A percentile compares a stretch with the other conserved stretches of the same genome.
These are phyloP conservation scores for Podospora australis DNA, from an alignment of 495 filamentous ascomycete genomes.

Conservation along the genomic window DNA sequence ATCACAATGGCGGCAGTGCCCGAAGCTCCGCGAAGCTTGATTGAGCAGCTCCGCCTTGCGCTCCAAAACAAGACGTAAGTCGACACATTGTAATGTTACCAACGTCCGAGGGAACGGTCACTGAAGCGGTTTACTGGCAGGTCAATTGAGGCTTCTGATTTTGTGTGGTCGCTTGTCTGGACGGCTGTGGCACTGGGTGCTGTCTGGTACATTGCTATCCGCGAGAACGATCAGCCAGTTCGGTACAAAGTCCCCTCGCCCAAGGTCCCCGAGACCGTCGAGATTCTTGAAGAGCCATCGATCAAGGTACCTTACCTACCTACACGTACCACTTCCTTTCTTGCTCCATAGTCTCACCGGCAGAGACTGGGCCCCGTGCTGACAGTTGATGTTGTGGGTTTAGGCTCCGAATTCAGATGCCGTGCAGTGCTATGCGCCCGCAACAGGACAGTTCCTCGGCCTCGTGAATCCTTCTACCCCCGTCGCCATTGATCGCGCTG, in stretches of 20 bases:
- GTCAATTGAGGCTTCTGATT: constrained; percentile 8
- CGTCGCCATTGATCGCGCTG: constrained; percentile 72
- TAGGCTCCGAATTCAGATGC: constrained; percentile 48
- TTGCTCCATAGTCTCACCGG: no score
- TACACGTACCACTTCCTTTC: not conserved
- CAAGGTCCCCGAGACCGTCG: constrained; percentile 41
- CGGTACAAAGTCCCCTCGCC: constrained; percentile 35
- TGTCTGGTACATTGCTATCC: constrained; percentile 22
- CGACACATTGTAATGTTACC: not conserved
- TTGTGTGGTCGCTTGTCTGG: constrained; percentile 15
- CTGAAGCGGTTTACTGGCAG: not conserved
- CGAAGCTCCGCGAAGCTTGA: constrained; percentile 9
- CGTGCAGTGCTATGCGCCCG: constrained; percentile 85
- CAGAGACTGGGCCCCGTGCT: no score
- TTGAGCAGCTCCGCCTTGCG: constrained; percentile 17
- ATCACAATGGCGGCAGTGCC: constrained; percentile 7
- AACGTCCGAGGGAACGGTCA: not conserved
- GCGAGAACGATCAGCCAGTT: constrained; percentile 28
- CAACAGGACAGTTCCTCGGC: constrained; percentile 78
- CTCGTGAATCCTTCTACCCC: constrained; percentile 70
- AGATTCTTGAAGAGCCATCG: constrained; percentile 55
- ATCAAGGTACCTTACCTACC: constrained; percentile 46
- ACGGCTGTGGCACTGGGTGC: constrained; percentile 22
- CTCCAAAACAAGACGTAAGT: constrained; percentile 9
- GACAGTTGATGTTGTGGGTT: no score